Evolutionary conservation across 2,329 filamentous ascomycete species (phyloP).

Genomic region (Penicillium sp.): DNA sequence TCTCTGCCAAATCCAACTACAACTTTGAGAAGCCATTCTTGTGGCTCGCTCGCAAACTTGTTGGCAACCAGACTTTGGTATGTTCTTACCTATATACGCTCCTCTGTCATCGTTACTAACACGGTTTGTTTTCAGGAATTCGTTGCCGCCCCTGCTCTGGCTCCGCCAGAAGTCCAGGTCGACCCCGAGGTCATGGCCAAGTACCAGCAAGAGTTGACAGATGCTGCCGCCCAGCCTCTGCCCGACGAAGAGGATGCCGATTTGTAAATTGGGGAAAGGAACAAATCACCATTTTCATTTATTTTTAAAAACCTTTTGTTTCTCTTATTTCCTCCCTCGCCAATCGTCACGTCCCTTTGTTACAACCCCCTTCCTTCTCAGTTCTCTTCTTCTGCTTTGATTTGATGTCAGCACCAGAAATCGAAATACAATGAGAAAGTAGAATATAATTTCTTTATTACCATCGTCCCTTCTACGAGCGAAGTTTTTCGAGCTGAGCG

Average conservation of each 20-base stretch:
- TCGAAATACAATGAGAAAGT: slow-evolving; percentile 1
- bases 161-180: slow-evolving; percentile 86
- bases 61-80: slow-evolving; percentile 84
- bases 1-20: slow-evolving; percentile 99
- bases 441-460: slow-evolving; percentile 17
- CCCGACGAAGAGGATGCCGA: slow-evolving; percentile 87
- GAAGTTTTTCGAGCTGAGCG: background rate
- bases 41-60: slow-evolving; percentile 97
- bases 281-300: slow-evolving; percentile 4
- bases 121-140: slow-evolving; percentile 65
- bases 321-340: background rate
- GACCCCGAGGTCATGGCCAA: slow-evolving; percentile 56
- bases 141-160: slow-evolving; percentile 89
- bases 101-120: slow-evolving; percentile 14
- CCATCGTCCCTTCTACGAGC: slow-evolving; percentile 13
- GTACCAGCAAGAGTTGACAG: slow-evolving; percentile 86
- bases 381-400: slow-evolving; percentile 24
- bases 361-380: slow-evolving; percentile 24
- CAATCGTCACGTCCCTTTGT: slow-evolving; percentile 19
- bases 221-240: slow-evolving; percentile 76
- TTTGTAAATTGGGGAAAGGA: slow-evolving; percentile 33
- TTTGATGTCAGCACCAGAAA: background rate
- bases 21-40: slow-evolving; percentile 99
- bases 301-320: background rate
- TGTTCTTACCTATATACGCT: slow-evolving; percentile 31